Percentiles rank a stretch among this genome's conserved stretches.
phyloP scores from a whole-genome alignment of 2,329 filamentous ascomycete species.

The Cercospora citrullina region DNA sequence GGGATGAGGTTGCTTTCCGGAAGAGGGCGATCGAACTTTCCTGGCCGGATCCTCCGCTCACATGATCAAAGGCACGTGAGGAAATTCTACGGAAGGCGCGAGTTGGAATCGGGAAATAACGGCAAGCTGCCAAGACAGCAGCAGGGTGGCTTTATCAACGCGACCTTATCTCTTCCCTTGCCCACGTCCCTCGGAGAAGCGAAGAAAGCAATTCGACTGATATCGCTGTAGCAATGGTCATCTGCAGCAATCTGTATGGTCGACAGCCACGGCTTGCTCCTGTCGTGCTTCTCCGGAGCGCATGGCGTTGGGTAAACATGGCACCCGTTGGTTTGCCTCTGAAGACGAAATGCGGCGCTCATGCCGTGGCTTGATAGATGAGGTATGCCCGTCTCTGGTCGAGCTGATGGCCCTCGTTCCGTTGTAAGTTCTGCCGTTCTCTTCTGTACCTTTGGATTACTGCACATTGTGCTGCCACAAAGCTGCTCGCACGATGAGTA shows the following conservation, averaged over 20 bases:
- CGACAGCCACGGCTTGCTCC: background rate
- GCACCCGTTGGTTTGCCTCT: constrained; percentile 11
- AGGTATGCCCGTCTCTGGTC: constrained; percentile 13
- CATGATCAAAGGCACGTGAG: background rate
- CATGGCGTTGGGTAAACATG: constrained; percentile 18
- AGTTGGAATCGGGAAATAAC: background rate
- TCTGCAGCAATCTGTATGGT: constrained; percentile 19
- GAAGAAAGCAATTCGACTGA: constrained; percentile 6
- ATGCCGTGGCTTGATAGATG: constrained; percentile 21
- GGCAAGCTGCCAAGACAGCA: background rate
- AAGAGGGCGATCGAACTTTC: background rate
- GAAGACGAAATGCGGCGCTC: constrained; percentile 8
- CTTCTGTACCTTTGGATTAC: background rate
- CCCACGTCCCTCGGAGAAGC: constrained; percentile 23
- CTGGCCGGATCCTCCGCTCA: background rate
- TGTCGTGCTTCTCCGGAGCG: constrained; percentile 24
- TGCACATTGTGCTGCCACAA: background rate
- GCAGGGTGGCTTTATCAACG: background rate
- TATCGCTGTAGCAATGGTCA: constrained; percentile 11
- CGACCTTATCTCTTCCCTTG: background rate
- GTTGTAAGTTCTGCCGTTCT: background rate
- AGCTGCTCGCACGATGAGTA: constrained; percentile 40
- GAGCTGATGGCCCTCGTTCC: background rate
- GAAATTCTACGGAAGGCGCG: background rate
- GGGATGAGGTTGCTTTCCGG: constrained; percentile 1